Evolutionary conservation across 805 yeast genomes (phyloP), one percentile per base, ranked within the genome.

Genomic region (Metschnikowia vanudenii): DNA sequence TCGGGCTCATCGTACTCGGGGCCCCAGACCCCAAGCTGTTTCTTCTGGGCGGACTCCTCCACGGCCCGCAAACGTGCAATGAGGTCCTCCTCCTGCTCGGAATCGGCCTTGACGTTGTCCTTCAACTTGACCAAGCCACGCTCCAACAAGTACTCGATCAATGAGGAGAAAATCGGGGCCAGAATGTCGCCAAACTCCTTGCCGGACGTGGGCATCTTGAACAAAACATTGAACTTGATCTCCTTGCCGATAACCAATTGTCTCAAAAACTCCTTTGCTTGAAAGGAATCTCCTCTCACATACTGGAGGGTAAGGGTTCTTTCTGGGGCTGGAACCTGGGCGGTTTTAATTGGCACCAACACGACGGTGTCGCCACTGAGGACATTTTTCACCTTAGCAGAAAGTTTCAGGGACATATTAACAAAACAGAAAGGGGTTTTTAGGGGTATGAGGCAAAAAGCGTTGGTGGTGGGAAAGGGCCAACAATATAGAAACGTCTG

Each of bases 121-220:
- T 84, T 78, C 49, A 84, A 71, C 58, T 79, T 81, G 50, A 78
- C 90, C 51, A 69, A 68, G 43, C 94, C 95, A 19, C 76, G 74
- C 19, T 68, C 72, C 43, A 85, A 67, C 47, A 78, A 65, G 55
- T 78, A 75, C 57, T 76, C 83, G 48, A 78, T 71, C 58, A 86
- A 70, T 18, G 88, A 81, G 28, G 66, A 56, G 62, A 84, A 81
- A 26, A 81, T 67, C 7, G 90, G 90, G 20, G 88, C 71, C 37
- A 77, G 74, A 19, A 84, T 63, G 60, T 86, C 90, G 19, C 92
- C 94, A 60, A 82, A 85, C 55, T 84, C 90, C 51, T 85, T 75
- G 11, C 78, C 81, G 4, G 73, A 61, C 28, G 63, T 47, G 16
- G 79, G 74, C 45, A 68, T 69, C 55, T 79, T 76, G 67, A 80